A percentile compares a stretch with the other conserved stretches of the same genome.
These are phyloP conservation scores for Atkinsonella hypoxylon DNA, from an alignment of 2,329 filamentous ascomycete genomes.

Conservation along the genomic window DNA sequence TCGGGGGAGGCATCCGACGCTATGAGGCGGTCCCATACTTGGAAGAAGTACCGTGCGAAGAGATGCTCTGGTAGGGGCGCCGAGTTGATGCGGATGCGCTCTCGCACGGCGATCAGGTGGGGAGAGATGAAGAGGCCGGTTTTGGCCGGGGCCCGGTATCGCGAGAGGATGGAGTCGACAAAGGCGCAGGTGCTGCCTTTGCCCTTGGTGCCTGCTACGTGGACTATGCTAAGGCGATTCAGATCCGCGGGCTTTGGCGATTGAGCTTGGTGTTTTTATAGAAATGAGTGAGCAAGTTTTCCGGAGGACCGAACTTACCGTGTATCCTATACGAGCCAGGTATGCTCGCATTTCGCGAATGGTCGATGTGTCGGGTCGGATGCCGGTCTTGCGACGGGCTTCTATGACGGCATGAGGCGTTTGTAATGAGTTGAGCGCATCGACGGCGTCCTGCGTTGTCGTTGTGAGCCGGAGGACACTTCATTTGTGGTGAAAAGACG, in stretches of 20 bases:
- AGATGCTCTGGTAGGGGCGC: conserved; percentile 42
- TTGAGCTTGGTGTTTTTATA: neutral
- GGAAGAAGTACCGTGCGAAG: conserved; percentile 56
- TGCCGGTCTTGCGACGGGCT: conserved; percentile 62
- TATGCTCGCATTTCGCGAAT: conserved; percentile 73
- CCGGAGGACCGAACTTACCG: conserved; percentile 24
- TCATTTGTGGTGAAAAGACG: neutral
- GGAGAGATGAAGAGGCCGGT: conserved; percentile 59
- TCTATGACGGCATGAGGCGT: conserved; percentile 75
- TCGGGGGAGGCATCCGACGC: conserved; percentile 21
- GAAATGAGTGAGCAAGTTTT: neutral
- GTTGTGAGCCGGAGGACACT: neutral
- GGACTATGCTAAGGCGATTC: conserved; percentile 51
- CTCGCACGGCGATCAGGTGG: conserved; percentile 54
- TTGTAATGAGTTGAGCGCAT: conserved; percentile 80
- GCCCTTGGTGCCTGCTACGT: conserved; percentile 66
- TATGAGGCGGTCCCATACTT: conserved; percentile 50
- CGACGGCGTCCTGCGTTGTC: conserved; percentile 60
- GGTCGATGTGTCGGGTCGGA: conserved; percentile 54
- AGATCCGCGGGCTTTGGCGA: conserved; percentile 32
- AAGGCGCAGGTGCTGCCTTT: conserved; percentile 65
- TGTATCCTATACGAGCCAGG: conserved; percentile 66
- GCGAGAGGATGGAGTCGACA: conserved; percentile 47
- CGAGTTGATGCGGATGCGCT: conserved; percentile 53
- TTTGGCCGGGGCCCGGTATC: conserved; percentile 31